phyloP scores from a whole-genome alignment of 805 yeast genomes.

The Cyberlindnera nakhonratchasimensis region DNA sequence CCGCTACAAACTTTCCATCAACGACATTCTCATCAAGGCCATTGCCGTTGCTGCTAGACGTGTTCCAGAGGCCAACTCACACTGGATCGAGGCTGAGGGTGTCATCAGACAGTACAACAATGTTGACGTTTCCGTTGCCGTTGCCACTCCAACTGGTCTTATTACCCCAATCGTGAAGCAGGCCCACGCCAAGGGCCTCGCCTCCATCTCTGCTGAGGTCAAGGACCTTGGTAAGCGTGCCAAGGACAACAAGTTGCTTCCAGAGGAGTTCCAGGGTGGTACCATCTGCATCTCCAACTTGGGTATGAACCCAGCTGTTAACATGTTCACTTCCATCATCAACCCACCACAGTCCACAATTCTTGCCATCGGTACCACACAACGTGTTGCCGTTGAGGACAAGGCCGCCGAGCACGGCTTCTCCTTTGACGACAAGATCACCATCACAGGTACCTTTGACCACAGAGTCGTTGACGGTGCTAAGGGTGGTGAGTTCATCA shows the following conservation, averaged over 20 bases:
- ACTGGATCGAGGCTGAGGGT: slow-evolving; percentile 87
- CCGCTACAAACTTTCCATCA: slow-evolving; percentile 85
- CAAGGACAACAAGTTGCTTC: slow-evolving; percentile 84
- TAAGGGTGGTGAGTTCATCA: slow-evolving; percentile 94
- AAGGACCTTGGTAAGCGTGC: slow-evolving; percentile 97
- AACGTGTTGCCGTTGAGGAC: slow-evolving; percentile 91
- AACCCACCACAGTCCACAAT: slow-evolving; percentile 97
- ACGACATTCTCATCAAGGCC: slow-evolving; percentile 93
- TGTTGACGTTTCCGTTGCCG: slow-evolving; percentile 98
- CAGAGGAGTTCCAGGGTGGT: slow-evolving; percentile 99
- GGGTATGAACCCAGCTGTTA: slow-evolving; percentile 97
- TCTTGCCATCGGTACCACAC: slow-evolving; percentile 90
- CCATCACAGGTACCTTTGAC: slow-evolving; percentile 94
- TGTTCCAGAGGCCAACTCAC: slow-evolving; percentile 92
- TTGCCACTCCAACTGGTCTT: slow-evolving; percentile 95
- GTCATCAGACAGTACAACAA: slow-evolving; percentile 87
- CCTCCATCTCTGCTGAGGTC: slow-evolving; percentile 73
- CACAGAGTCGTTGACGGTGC: slow-evolving; percentile 99
- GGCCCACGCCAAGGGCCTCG: slow-evolving; percentile 85
- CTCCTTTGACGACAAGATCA: slow-evolving; percentile 86
- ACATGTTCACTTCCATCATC: slow-evolving; percentile 90
- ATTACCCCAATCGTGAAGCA: slow-evolving; percentile 93
- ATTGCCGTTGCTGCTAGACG: slow-evolving; percentile 83
- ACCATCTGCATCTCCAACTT: slow-evolving; percentile 97
- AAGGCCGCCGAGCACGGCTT: slow-evolving; percentile 87